A percentile compares a stretch with the other conserved stretches of the same genome.
phyloP scores from a whole-genome alignment of 164 flowering plant species.

The Akebia trifoliata region DNA sequence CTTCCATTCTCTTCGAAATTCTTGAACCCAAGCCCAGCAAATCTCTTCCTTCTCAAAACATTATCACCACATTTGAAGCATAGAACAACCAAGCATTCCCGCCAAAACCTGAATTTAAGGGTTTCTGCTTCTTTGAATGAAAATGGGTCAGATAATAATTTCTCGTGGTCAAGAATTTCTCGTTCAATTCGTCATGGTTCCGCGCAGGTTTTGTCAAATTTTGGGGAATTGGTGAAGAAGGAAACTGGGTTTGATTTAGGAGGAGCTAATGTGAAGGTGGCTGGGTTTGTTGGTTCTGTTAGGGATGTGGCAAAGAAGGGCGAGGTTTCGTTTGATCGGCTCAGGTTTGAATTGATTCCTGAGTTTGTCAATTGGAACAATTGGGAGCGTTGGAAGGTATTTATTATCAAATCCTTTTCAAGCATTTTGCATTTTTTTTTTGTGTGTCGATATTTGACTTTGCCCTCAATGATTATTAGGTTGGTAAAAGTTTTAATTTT shows the following conservation, averaged over 20 bases:
- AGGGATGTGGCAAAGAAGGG: slow-evolving; percentile 28
- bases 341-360: slow-evolving; percentile 47
- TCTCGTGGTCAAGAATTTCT: slow-evolving; percentile 40
- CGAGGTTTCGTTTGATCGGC: slow-evolving; percentile 32
- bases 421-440: background rate
- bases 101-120: slow-evolving; percentile 23
- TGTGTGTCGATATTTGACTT: background rate
- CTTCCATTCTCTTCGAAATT: slow-evolving; percentile 17
- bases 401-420: background rate
- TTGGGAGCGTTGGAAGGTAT: slow-evolving; percentile 85
- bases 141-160: slow-evolving; percentile 34
- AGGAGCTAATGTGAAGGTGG: slow-evolving; percentile 27
- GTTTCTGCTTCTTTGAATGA: slow-evolving; percentile 36
- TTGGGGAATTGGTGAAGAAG: slow-evolving; percentile 55
- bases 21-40: slow-evolving; percentile 7
- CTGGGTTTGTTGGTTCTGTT: slow-evolving; percentile 28
- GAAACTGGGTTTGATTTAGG: slow-evolving; percentile 69
- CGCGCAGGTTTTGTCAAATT: slow-evolving; percentile 40
- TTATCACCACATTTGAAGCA: slow-evolving; percentile 12
- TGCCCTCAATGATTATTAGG: background rate
- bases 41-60: slow-evolving; percentile 14
- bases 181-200: slow-evolving; percentile 51
- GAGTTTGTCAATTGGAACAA: slow-evolving; percentile 66
- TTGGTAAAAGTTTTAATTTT: background rate
- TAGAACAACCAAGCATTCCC: slow-evolving; percentile 22